phyloP scores from a whole-genome alignment of 2,329 filamentous ascomycete genomes.

The Fusarium nelsonii region DNA sequence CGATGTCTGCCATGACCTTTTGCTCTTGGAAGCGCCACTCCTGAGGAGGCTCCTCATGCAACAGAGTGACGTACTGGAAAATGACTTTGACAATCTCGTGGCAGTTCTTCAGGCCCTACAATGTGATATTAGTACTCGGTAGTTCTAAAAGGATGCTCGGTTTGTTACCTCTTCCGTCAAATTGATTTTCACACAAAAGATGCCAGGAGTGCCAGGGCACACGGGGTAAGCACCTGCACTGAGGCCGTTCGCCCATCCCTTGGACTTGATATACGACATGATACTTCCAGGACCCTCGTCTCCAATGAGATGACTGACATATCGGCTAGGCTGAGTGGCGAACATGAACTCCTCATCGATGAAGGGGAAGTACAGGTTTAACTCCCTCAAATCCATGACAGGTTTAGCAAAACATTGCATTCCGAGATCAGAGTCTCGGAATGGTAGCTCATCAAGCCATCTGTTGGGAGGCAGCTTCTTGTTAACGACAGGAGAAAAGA shows the following conservation, averaged over 20 bases:
- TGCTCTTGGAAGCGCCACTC: slow-evolving; percentile 96
- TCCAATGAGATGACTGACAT: slow-evolving; percentile 89
- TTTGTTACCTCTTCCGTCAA: slow-evolving; percentile 80
- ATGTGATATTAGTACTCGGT: slow-evolving; percentile 25
- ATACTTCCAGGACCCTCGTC: slow-evolving; percentile 95
- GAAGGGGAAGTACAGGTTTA: slow-evolving; percentile 87
- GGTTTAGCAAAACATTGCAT: slow-evolving; percentile 89
- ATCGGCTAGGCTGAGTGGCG: slow-evolving; percentile 84
- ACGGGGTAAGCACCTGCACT: slow-evolving; percentile 81
- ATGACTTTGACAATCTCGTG: slow-evolving; percentile 84
- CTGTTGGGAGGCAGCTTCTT: slow-evolving; percentile 76
- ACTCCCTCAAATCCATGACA: slow-evolving; percentile 85
- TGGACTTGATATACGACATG: slow-evolving; percentile 88
- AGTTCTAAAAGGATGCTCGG: neutral
- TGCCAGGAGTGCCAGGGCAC: slow-evolving; percentile 80
- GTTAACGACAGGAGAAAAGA: slow-evolving; percentile 85
- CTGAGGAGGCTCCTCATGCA: slow-evolving; percentile 83
- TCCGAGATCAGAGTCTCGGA: slow-evolving; percentile 62
- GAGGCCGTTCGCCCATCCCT: slow-evolving; percentile 88
- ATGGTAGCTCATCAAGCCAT: slow-evolving; percentile 66
- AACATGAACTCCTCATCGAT: slow-evolving; percentile 84
- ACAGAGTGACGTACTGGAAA: slow-evolving; percentile 91
- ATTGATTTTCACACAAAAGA: slow-evolving; percentile 83
- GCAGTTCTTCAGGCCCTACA: slow-evolving; percentile 78
- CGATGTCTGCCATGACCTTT: slow-evolving; percentile 88